A percentile compares a stretch with the other conserved stretches of the same genome.
phyloP scores from a whole-genome alignment of 352 stramenopile species.

The Phytopythium montanum region DNA sequence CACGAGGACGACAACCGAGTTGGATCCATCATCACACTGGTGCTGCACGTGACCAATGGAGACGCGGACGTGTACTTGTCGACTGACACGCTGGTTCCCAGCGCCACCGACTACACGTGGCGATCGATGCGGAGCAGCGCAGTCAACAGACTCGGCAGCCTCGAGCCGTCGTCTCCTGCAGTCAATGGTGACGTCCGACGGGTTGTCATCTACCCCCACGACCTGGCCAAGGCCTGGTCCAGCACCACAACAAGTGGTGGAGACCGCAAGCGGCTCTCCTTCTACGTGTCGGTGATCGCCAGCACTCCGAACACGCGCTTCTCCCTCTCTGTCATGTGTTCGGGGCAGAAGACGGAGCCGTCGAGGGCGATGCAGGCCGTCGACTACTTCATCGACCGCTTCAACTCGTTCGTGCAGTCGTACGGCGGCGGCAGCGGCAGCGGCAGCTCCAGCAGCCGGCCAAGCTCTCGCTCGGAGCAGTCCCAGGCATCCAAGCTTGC shows the following conservation, averaged over 20 bases:
- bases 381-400: conserved; percentile 63
- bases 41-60: conserved; percentile 37
- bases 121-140: conserved; percentile 23
- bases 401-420: conserved; percentile 52
- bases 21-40: conserved; percentile 56
- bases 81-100: conserved; percentile 60
- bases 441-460: neutral
- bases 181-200: conserved; percentile 24
- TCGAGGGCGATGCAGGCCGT: conserved; percentile 60
- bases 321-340: conserved; percentile 51
- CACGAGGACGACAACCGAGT: conserved; percentile 20
- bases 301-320: conserved; percentile 37
- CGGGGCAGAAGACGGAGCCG: conserved; percentile 52
- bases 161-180: neutral
- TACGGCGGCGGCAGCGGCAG: conserved; percentile 18
- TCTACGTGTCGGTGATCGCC: conserved; percentile 60
- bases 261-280: conserved; percentile 12
- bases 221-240: conserved; percentile 20
- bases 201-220: conserved; percentile 56
- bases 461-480: neutral
- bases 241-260: neutral
- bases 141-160: neutral
- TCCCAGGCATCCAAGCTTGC: neutral
- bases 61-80: conserved; percentile 69
- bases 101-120: conserved; percentile 71